Conservation (phyloP, 768 basidiomycete genomes). For the Leccinum incarnatum region DNA sequence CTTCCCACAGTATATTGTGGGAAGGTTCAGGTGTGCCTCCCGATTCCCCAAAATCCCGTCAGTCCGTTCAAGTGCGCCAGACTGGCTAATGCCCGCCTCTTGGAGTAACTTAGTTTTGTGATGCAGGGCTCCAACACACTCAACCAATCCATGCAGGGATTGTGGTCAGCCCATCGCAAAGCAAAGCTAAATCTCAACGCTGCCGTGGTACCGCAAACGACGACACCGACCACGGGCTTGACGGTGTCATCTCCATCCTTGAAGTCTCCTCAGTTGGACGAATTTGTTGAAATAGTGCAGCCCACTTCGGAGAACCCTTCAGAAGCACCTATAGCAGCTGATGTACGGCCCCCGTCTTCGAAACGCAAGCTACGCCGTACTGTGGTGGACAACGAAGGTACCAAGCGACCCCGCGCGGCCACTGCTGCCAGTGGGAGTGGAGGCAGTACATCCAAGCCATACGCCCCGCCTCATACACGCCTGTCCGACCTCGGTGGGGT, state of each 20-base stretch:
- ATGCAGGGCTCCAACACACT: constrained; percentile 66
- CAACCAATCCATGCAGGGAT: constrained; percentile 76
- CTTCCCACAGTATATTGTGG: too few species aligned
- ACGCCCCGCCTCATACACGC: constrained; percentile 70
- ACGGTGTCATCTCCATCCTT: neutral
- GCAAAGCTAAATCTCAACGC: constrained; percentile 69
- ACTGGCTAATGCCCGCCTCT: too few species aligned
- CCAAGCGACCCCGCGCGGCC: constrained; percentile 54
- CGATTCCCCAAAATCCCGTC: too few species aligned
- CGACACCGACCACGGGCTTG: neutral
- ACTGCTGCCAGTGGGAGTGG: constrained; percentile 4
- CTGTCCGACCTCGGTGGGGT: constrained; percentile 89
- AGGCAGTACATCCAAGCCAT: constrained; percentile 30
- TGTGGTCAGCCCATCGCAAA: constrained; percentile 69
- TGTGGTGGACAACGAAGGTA: constrained; percentile 44
- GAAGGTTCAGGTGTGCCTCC: too few species aligned
- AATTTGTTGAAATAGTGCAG: neutral
- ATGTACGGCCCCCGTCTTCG: constrained; percentile 28
- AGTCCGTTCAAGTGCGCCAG: too few species aligned
- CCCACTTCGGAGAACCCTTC: neutral
- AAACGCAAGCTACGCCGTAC: constrained; percentile 65
- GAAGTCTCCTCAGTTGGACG: neutral
- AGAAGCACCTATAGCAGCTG: neutral
- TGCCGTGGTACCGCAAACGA: neutral
- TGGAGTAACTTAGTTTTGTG: neutral